Evolutionary conservation across 73 alveolate species (phyloP).

Genomic region (Tetrahymena malaccensis): DNA sequence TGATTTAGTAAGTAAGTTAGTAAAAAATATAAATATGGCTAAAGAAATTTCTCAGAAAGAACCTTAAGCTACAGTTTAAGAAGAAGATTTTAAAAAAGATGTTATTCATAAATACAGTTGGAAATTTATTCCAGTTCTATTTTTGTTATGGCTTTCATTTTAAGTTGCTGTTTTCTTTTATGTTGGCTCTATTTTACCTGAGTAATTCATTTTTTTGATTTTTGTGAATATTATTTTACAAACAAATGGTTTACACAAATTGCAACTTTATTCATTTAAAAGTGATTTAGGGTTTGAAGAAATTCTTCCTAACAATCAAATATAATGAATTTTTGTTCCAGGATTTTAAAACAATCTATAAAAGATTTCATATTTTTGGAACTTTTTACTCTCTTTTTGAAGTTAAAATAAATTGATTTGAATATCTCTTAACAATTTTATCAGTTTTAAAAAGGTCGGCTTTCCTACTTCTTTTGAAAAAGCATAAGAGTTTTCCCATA

Average conservation of each 20-base stretch:
- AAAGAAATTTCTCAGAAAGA: background rate
- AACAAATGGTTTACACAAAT: no score
- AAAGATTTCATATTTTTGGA: background rate
- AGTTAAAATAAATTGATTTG: background rate
- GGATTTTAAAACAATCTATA: no score
- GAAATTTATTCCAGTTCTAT: background rate
- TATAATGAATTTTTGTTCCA: no score
- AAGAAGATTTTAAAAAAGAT: background rate
- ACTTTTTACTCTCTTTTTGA: background rate
- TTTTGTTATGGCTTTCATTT: background rate
- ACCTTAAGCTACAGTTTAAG: background rate
- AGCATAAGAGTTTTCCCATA: constrained; percentile 43
- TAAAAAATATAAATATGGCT: background rate
- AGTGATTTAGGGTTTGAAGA: no score
- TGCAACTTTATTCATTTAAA: no score
- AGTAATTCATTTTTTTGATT: background rate
- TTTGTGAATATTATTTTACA: no score
- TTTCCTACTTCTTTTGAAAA: constrained; percentile 35
- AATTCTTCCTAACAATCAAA: no score
- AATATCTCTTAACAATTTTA: background rate
- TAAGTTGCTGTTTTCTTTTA: background rate
- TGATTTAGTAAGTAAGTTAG: no score
- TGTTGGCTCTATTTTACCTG: background rate
- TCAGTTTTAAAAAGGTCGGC: constrained; percentile 19
- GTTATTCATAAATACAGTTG: background rate